Conservation (phyloP, 805 yeast species). For the Candida broadrunensis region DNA sequence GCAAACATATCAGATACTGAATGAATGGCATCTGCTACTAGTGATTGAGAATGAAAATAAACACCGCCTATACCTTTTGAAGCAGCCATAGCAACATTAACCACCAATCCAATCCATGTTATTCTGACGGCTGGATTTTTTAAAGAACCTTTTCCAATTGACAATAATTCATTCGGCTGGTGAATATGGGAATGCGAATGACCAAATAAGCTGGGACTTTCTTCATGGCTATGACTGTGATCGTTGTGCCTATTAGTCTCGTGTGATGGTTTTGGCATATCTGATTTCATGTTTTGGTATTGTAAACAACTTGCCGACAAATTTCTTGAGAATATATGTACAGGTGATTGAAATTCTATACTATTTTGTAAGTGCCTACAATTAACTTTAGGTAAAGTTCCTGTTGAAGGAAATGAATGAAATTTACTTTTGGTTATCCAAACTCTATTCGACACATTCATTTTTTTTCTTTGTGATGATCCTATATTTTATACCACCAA, state of each 20-base stretch:
- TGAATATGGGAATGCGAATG: conserved; percentile 45
- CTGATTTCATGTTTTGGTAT: no score
- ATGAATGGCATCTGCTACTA: conserved; percentile 92
- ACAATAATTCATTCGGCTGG: conserved; percentile 41
- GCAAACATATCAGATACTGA: conserved; percentile 88
- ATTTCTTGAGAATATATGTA: not conserved
- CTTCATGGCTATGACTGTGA: conserved; percentile 11
- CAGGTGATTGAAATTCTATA: no score
- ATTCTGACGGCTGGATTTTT: conserved; percentile 85
- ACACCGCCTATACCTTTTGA: conserved; percentile 89
- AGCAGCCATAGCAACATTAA: conserved; percentile 81
- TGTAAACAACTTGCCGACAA: no score
- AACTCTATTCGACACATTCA: no score
- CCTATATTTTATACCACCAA: no score
- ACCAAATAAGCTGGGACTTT: conserved; percentile 15
- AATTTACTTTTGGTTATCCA: no score
- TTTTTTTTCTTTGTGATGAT: no score
- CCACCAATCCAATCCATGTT: conserved; percentile 86
- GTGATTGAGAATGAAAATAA: conserved; percentile 90
- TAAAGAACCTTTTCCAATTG: conserved; percentile 21
- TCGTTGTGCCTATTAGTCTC: not conserved
- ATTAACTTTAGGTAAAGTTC: no score
- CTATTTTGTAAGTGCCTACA: no score
- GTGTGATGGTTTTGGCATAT: conserved; percentile 1
- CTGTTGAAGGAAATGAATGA: no score